Evolutionary conservation across 1,139 yeast species (phyloP).

Genomic region (Groenewaldozyma sp.): DNA sequence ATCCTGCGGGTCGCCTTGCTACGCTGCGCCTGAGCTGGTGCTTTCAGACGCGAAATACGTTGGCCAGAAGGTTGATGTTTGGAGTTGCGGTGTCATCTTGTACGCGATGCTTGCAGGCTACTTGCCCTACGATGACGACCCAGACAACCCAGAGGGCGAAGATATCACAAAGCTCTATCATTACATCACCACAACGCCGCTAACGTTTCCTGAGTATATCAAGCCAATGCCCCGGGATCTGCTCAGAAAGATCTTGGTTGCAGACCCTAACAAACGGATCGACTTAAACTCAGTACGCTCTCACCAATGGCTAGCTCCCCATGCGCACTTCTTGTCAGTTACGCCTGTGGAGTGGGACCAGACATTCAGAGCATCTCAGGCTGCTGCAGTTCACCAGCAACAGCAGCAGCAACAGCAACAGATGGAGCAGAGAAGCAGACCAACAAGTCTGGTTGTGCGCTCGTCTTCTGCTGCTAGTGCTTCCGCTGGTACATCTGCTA

Average conservation of each 20-base stretch:
- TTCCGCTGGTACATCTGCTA: conserved; percentile 6
- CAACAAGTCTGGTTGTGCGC: neutral
- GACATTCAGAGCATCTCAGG: conserved; percentile 14
- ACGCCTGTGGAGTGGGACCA: conserved; percentile 86
- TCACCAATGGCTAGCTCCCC: conserved; percentile 83
- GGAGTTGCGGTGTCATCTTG: conserved; percentile 94
- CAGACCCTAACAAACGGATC: conserved; percentile 78
- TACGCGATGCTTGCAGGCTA: conserved; percentile 98
- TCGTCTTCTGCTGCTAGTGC: conserved; percentile 3
- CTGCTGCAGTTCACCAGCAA: conserved; percentile 8
- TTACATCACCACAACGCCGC: conserved; percentile 82
- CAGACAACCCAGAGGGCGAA: conserved; percentile 91
- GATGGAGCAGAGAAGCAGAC: neutral
- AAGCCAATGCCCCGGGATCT: conserved; percentile 89
- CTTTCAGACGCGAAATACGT: conserved; percentile 80
- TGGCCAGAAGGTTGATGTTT: conserved; percentile 90
- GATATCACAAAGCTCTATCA: conserved; percentile 86
- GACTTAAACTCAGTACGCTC: conserved; percentile 58
- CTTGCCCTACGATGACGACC: conserved; percentile 96
- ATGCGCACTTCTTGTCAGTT: conserved; percentile 70
- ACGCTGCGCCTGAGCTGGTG: conserved; percentile 96
- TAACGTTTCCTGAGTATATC: conserved; percentile 92
- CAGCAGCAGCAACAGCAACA: conserved; percentile 6
- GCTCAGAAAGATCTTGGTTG: conserved; percentile 70
- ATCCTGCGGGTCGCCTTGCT: conserved; percentile 96